Evolutionary conservation across 768 basidiomycete genomes (phyloP).

Genomic region (Cyclocybe aegerita): DNA sequence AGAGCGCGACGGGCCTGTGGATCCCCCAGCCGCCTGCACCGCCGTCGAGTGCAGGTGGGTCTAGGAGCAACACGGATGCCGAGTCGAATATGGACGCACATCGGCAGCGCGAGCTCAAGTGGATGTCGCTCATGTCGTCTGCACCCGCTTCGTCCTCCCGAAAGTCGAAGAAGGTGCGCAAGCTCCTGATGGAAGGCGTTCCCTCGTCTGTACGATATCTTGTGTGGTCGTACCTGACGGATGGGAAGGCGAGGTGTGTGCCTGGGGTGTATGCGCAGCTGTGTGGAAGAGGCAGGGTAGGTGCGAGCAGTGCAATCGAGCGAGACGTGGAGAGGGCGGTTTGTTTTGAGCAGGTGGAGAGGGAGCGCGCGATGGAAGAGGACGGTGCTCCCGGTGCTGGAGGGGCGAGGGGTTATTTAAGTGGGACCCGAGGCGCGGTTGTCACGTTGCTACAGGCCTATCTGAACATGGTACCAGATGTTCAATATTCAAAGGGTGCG

Average conservation of each 20-base stretch:
- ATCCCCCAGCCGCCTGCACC: slow-evolving; percentile 2
- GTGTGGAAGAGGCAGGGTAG: slow-evolving; percentile 51
- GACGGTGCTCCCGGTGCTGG: slow-evolving; percentile 28
- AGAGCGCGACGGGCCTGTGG: neutral
- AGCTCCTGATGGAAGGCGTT: slow-evolving; percentile 73
- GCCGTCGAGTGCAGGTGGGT: slow-evolving; percentile 3
- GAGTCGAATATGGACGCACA: slow-evolving; percentile 60
- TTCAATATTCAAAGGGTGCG: slow-evolving; percentile 65
- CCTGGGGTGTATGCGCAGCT: slow-evolving; percentile 69
- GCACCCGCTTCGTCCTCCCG: slow-evolving; percentile 60
- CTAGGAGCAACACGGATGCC: slow-evolving; percentile 23
- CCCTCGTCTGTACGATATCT: slow-evolving; percentile 82
- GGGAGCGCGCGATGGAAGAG: slow-evolving; percentile 45
- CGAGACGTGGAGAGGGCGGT: slow-evolving; percentile 47
- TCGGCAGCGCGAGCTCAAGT: slow-evolving; percentile 72
- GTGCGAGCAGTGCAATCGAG: slow-evolving; percentile 53
- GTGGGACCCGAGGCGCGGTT: slow-evolving; percentile 48
- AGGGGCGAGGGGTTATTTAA: too few relatives aligned
- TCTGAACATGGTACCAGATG: slow-evolving; percentile 82
- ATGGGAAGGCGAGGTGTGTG: slow-evolving; percentile 70
- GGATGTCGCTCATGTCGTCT: slow-evolving; percentile 65
- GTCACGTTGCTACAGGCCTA: slow-evolving; percentile 68
- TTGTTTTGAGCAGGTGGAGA: slow-evolving; percentile 31
- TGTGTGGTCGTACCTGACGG: slow-evolving; percentile 81
- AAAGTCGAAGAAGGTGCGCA: slow-evolving; percentile 79